Percentiles rank a stretch among this genome's conserved stretches.
Conservation (phyloP, 73 alveolate species). For the Symbiodinium pilosum region DNA sequence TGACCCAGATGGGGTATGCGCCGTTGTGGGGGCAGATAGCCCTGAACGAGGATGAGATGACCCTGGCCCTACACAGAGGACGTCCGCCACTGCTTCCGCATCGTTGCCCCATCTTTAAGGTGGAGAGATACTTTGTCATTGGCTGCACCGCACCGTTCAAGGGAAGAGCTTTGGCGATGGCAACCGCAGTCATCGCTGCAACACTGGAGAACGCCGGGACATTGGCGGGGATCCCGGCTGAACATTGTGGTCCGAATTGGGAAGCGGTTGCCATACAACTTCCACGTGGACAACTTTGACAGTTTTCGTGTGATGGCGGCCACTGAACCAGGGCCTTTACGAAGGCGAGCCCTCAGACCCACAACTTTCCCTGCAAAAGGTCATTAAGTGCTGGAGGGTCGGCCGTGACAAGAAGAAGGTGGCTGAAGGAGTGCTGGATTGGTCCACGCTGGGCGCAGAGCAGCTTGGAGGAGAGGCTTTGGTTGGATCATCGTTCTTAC, state of each 20-base stretch:
- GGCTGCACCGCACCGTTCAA: not conserved
- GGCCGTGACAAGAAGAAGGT: constrained; percentile 20
- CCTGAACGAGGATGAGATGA: not conserved
- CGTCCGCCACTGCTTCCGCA: not conserved
- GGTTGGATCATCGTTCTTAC: constrained; percentile 16
- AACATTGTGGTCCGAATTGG: not conserved
- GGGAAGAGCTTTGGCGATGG: not conserved
- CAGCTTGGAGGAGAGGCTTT: constrained; percentile 4
- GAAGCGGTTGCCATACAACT: not conserved
- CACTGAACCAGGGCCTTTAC: not conserved
- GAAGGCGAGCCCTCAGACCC: constrained; percentile 23
- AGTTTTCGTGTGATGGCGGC: not conserved
- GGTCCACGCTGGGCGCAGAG: constrained; percentile 31
- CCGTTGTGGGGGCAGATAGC: constrained; percentile 39
- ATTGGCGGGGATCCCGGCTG: not conserved
- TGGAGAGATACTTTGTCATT: constrained; percentile 19
- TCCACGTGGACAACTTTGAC: constrained; percentile 77
- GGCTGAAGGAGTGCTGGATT: not conserved
- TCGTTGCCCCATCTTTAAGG: constrained; percentile 4
- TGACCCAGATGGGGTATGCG: constrained; percentile 18
- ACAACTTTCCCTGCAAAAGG: not conserved
- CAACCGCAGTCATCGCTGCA: not conserved
- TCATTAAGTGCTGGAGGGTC: not conserved
- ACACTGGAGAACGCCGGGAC: not conserved
- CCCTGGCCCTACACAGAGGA: too few relatives aligned